Evolutionary conservation across 2,329 filamentous ascomycete species (phyloP).

Genomic region (Dactylellina sp.): DNA sequence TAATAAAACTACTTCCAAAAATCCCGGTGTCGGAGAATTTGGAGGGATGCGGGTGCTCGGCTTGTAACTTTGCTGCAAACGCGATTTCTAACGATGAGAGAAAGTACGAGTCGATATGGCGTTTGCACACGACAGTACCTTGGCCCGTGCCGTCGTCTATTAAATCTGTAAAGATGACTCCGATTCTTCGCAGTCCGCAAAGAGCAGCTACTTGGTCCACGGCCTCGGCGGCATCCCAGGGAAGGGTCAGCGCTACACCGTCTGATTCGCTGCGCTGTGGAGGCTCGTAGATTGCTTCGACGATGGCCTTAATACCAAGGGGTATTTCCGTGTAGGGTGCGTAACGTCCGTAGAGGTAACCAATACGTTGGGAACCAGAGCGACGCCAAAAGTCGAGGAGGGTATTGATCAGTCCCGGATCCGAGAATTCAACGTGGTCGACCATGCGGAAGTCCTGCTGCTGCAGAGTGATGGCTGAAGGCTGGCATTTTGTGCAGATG

Average conservation of each 20-base stretch:
- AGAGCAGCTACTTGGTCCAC: slow-evolving; percentile 82
- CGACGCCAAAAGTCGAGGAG: slow-evolving; percentile 92
- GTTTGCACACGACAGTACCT: slow-evolving; percentile 90
- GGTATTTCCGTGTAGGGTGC: slow-evolving; percentile 92
- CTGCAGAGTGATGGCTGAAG: slow-evolving; percentile 93
- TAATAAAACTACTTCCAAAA: slow-evolving; percentile 97
- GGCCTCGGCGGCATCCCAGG: slow-evolving; percentile 86
- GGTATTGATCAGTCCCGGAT: slow-evolving; percentile 84
- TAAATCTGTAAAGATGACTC: slow-evolving; percentile 94
- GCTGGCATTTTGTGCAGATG: slow-evolving; percentile 98
- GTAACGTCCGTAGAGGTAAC: slow-evolving; percentile 91
- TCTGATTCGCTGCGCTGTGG: slow-evolving; percentile 90
- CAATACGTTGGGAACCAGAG: slow-evolving; percentile 84
- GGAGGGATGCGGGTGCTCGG: slow-evolving; percentile 85
- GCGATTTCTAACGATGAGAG: slow-evolving; percentile 91
- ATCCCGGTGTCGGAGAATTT: slow-evolving; percentile 97
- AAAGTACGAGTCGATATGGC: slow-evolving; percentile 94
- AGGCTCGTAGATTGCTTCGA: slow-evolving; percentile 96
- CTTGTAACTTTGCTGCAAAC: slow-evolving; percentile 88
- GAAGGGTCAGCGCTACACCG: slow-evolving; percentile 80
- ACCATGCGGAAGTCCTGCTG: slow-evolving; percentile 96
- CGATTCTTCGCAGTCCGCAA: slow-evolving; percentile 88
- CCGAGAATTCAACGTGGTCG: slow-evolving; percentile 96
- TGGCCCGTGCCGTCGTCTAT: slow-evolving; percentile 83
- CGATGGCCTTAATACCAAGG: slow-evolving; percentile 91